Conservation (phyloP, 192 early-diverging fungal genomes). For the Coemansia sp. region DNA sequence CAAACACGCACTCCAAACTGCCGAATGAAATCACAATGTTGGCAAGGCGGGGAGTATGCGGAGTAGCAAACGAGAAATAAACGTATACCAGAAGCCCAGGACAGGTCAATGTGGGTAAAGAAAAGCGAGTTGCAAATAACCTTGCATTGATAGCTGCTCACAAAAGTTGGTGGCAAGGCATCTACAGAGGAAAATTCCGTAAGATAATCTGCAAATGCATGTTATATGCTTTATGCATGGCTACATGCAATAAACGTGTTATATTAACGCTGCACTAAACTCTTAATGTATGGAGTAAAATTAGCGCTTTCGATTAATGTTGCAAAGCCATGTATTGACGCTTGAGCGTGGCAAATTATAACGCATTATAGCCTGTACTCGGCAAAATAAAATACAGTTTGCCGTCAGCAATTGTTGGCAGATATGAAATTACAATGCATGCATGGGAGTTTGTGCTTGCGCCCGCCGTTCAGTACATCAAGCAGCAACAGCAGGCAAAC, state of each 20-base stretch:
- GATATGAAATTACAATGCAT: not conserved
- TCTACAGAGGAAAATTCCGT: not conserved
- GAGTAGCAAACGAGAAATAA: conserved; percentile 1
- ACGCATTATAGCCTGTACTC: too few relatives aligned
- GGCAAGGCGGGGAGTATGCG: conserved; percentile 10
- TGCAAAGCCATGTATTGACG: not conserved
- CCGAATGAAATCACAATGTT: not conserved
- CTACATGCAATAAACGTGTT: not conserved
- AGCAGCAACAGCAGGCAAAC: not conserved
- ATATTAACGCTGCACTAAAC: not conserved
- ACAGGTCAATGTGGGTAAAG: conserved; percentile 1
- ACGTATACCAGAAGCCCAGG: not conserved
- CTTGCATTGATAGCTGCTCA: not conserved
- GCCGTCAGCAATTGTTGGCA: not conserved
- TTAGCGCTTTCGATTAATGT: conserved; percentile 3
- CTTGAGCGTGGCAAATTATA: conserved; percentile 14
- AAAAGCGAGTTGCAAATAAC: not conserved
- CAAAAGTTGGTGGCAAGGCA: not conserved
- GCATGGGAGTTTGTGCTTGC: not conserved
- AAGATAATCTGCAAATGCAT: not conserved
- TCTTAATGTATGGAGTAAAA: not conserved
- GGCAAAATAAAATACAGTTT: too few relatives aligned
- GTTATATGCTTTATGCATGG: not conserved
- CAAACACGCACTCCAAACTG: conserved; percentile 4
- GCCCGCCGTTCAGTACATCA: not conserved